These are phyloP conservation scores for Pistacia vera DNA, from an alignment of 345 rosid genomes.

Conservation along the genomic window DNA sequence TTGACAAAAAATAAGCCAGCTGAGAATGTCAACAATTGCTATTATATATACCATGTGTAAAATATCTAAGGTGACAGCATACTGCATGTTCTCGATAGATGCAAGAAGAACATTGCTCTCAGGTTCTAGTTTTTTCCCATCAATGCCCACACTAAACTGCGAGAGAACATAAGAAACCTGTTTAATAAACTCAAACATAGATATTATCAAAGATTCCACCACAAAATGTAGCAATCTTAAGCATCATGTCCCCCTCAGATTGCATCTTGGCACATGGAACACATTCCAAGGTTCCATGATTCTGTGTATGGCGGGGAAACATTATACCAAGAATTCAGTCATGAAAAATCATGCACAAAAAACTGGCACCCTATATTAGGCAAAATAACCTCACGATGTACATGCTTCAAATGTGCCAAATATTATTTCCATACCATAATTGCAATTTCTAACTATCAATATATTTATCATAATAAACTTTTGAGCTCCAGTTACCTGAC, in stretches of 20 bases:
- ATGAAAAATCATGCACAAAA: neutral
- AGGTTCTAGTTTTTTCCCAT: slow-evolving; percentile 94
- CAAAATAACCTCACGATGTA: neutral
- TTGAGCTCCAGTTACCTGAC: slow-evolving; percentile 52
- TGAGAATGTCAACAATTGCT: slow-evolving; percentile 3
- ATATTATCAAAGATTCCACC: neutral
- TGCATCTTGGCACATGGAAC: neutral
- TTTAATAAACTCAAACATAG: neutral
- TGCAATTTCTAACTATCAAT: neutral
- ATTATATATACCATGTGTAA: slow-evolving; percentile 72
- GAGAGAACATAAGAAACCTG: slow-evolving; percentile 8
- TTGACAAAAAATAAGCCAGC: slow-evolving; percentile 2
- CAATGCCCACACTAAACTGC: slow-evolving; percentile 76
- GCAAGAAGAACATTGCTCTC: slow-evolving; percentile 99
- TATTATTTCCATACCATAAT: neutral
- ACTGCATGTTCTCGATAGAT: slow-evolving; percentile 99
- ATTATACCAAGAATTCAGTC: neutral
- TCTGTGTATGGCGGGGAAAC: neutral
- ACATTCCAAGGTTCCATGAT: neutral
- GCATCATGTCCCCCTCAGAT: slow-evolving; percentile 4
- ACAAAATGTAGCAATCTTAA: neutral
- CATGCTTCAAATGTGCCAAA: neutral
- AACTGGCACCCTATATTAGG: neutral
- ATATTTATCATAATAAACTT: neutral
- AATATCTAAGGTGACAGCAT: slow-evolving; percentile 96